Evolutionary conservation across 176 grass and related monocot genomes (phyloP).

Genomic region (Musa troglodytarum): DNA sequence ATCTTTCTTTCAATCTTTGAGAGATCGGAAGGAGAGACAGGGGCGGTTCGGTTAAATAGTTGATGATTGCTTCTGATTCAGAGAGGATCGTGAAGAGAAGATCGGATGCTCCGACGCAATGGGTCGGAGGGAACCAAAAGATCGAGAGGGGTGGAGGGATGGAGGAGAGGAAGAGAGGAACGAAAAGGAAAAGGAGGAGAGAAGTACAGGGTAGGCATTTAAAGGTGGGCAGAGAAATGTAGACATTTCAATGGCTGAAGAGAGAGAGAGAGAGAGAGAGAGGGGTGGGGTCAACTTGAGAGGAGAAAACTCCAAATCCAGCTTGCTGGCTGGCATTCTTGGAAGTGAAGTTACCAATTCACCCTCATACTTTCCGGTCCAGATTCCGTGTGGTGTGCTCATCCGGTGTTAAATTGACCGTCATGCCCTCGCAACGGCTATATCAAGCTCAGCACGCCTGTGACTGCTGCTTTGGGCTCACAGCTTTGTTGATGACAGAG

Average conservation of each 20-base stretch:
- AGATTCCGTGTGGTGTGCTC: neutral
- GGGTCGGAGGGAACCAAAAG: neutral
- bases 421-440: neutral
- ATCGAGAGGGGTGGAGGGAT: neutral
- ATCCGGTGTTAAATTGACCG: neutral
- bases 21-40: neutral
- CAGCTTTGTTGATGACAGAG: too few species aligned
- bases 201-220: neutral
- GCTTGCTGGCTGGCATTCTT: neutral
- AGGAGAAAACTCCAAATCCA: conserved; percentile 12
- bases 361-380: neutral
- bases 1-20: neutral
- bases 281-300: conserved; percentile 7
- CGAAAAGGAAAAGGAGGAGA: neutral
- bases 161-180: neutral
- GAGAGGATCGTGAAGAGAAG: neutral
- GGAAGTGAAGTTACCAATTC: neutral
- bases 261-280: conserved; percentile 3
- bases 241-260: conserved; percentile 2
- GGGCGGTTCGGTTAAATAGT: neutral
- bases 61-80: neutral
- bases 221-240: conserved; percentile 5
- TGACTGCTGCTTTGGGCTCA: neutral
- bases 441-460: neutral
- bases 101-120: neutral